phyloP scores from a whole-genome alignment of 2,329 filamentous ascomycete species.

The Monosporascus ibericus region DNA sequence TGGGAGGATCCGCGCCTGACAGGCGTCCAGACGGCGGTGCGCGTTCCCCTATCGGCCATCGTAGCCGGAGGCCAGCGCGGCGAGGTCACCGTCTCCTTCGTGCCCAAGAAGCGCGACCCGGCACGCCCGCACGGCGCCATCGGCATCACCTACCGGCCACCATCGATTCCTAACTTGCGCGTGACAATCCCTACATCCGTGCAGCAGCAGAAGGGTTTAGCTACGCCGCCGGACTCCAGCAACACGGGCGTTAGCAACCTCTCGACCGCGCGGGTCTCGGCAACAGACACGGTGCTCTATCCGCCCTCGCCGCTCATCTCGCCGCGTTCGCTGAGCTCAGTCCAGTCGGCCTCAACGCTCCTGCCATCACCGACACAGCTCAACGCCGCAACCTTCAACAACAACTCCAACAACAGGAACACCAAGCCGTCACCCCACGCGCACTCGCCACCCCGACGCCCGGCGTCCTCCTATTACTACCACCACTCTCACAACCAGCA shows the following conservation, averaged over 20 bases:
- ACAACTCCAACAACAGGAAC: conserved; percentile 3
- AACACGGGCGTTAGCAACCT: conserved; percentile 5
- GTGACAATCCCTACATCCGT: conserved; percentile 1
- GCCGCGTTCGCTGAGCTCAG: conserved; percentile 28
- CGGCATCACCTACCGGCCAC: conserved; percentile 65
- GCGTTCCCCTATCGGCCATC: conserved; percentile 48
- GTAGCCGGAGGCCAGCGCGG: conserved; percentile 48
- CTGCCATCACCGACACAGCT: conserved; percentile 18
- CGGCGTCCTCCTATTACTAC: conserved; percentile 9
- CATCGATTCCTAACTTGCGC: conserved; percentile 26
- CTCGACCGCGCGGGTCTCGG: conserved; percentile 7
- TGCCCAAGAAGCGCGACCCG: conserved; percentile 54
- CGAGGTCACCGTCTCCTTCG: conserved; percentile 65
- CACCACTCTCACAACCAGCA: too few species aligned
- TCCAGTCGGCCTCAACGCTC: conserved; percentile 30
- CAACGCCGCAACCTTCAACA: conserved; percentile 3
- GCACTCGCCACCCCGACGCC: conserved; percentile 7
- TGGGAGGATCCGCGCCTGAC: conserved; percentile 37
- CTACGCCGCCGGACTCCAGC: conserved; percentile 24
- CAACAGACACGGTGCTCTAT: conserved; percentile 15
- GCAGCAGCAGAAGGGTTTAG: conserved; percentile 4
- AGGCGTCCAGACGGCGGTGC: conserved; percentile 28
- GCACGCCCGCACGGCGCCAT: conserved; percentile 60
- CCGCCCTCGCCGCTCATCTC: conserved; percentile 32
- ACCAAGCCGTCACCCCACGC: conserved; percentile 9